Conservation (phyloP, 352 stramenopile species). For the Phytophthora boehmeriae region DNA sequence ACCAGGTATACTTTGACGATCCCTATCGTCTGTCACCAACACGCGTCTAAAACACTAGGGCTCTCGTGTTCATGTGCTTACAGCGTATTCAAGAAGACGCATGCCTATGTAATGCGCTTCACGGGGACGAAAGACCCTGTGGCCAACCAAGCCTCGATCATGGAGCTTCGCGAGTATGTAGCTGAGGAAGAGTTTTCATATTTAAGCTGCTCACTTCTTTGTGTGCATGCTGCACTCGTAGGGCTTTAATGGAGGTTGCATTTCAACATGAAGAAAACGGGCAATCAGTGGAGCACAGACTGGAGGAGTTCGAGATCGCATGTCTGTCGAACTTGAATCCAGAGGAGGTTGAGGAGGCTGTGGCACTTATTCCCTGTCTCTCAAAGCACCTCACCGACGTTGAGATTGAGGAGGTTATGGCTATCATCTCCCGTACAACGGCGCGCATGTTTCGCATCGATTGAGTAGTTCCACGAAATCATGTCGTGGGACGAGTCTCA, state of each 20-base stretch:
- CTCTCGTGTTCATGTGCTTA: neutral
- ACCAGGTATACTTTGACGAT: constrained; percentile 41
- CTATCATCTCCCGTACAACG: constrained; percentile 73
- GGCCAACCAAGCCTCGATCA: constrained; percentile 85
- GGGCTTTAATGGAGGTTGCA: constrained; percentile 73
- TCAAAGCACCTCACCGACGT: constrained; percentile 81
- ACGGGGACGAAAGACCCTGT: constrained; percentile 87
- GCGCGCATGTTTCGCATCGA: constrained; percentile 68
- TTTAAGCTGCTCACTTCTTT: neutral
- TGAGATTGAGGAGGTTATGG: constrained; percentile 87
- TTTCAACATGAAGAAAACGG: constrained; percentile 75
- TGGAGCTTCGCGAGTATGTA: constrained; percentile 83
- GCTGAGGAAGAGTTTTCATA: neutral
- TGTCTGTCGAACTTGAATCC: constrained; percentile 86
- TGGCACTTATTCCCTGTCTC: constrained; percentile 81
- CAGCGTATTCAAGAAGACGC: constrained; percentile 89
- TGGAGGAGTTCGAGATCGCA: constrained; percentile 88
- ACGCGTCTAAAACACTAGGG: too few species aligned
- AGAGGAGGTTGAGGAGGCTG: constrained; percentile 83
- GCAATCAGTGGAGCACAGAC: constrained; percentile 54
- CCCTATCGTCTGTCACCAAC: neutral
- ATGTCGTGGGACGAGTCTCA: neutral
- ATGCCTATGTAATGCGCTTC: constrained; percentile 87
- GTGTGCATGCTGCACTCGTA: constrained; percentile 15
- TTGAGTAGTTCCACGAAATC: neutral